Evolutionary conservation across 306 rosid genomes (phyloP), one percentile per base, ranked within the genome.

Genomic region (Vachellia collinsii): DNA sequence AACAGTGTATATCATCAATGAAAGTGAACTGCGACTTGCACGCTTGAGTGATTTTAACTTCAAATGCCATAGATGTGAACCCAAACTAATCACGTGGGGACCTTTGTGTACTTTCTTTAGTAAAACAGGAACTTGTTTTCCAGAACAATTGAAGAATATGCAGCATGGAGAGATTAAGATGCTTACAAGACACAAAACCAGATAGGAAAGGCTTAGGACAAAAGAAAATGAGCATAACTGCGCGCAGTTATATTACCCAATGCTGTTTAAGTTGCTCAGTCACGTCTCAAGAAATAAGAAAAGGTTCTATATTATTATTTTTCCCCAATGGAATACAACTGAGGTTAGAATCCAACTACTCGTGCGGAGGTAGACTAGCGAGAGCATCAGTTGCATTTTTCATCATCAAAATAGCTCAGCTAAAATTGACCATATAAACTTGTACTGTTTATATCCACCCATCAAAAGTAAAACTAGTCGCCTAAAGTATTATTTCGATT

Each of bases 341-440:
- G 17, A n/a, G 72, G 16, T 9, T 39, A 19, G 17, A 12, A 73
- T 34, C n/a, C 47, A 44, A 69, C 54, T 11, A 59, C 80, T 56
- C 22, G 20, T 51, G 59, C 22, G 63, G 67, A 56, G 63, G 63
- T 3, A 56, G 13, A 9, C 12, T 34, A 0, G 34, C 34, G 38
- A 59, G 37, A 74, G 73, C 61, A 22, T 50, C 47, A 64, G 13
- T 41, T 62, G 23, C 20, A 80, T 47, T 77, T 53, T 66, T 54
- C 74, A 29, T 59, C 83, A 83, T 22, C 41, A 70, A 68, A 39
- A 64, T 4, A 71, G 42, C 29, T 36, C 54, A 47, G 51, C 50
- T 74, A 48, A 66, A 17, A 8, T 47, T 64, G 68, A 72, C 77
- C 61, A 1, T 11, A 61, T 25, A 16, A 6, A 36, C 69, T 74